Conservation (phyloP, 2,329 filamentous ascomycete species). For the Pseudogymnoascus sp. region DNA sequence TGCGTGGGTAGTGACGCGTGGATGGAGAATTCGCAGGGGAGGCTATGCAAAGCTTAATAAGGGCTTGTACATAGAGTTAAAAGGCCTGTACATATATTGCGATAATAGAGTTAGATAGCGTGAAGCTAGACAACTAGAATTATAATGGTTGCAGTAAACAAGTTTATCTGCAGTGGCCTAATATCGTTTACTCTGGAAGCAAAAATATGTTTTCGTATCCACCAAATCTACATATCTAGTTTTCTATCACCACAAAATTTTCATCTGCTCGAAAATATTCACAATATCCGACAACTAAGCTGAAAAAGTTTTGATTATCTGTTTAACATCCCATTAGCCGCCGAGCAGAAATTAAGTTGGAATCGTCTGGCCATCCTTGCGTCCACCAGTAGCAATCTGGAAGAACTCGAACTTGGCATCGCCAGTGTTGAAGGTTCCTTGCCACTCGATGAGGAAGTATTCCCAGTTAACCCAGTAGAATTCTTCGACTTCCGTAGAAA, state of each 20-base stretch:
- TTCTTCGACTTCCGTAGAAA: background rate
- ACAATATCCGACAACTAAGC: background rate
- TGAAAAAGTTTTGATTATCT: background rate
- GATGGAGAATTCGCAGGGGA: background rate
- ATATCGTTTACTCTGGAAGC: too few relatives aligned
- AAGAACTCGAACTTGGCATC: background rate
- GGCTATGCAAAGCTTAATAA: background rate
- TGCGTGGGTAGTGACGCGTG: conserved; percentile 33
- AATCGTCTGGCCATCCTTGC: conserved; percentile 3
- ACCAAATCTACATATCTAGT: background rate
- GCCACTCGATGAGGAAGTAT: background rate
- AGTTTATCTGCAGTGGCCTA: background rate
- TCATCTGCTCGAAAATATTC: background rate
- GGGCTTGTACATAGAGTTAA: background rate
- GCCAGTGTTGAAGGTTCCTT: background rate
- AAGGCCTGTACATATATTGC: background rate
- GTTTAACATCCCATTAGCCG: too few relatives aligned
- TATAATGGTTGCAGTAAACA: background rate
- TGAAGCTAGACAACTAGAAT: background rate
- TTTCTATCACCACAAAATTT: background rate
- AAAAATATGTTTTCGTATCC: background rate
- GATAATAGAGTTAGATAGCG: background rate
- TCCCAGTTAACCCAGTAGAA: conserved; percentile 3
- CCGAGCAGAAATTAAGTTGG: background rate
- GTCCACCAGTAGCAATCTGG: background rate